A percentile compares a stretch with the other conserved stretches of the same genome.
These are phyloP conservation scores for Chrysanthemum seticuspe DNA, from an alignment of 129 eudicot genomes.

Conservation along the genomic window DNA sequence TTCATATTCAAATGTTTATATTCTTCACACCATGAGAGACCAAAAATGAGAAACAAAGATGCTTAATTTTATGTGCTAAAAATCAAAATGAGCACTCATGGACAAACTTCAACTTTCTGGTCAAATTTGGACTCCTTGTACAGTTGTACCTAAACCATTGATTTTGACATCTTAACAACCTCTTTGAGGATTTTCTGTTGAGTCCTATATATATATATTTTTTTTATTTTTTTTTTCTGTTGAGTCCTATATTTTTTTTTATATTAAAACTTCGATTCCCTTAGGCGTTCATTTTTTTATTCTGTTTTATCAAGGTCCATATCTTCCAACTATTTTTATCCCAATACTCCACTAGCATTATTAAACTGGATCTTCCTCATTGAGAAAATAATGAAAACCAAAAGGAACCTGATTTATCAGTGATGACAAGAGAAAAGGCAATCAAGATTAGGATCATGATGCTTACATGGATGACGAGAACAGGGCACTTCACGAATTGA, in stretches of 20 bases:
- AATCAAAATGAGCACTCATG: neutral
- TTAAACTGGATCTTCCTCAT: neutral
- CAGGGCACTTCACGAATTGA: slow-evolving; percentile 61
- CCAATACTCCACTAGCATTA: neutral
- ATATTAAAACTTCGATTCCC: neutral
- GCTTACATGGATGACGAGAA: slow-evolving; percentile 75
- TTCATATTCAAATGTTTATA: neutral
- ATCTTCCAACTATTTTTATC: neutral
- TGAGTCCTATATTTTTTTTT: too few species aligned
- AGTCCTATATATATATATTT: too few species aligned
- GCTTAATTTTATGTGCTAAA: neutral
- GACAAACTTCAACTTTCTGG: slow-evolving; percentile 16
- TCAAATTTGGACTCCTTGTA: slow-evolving; percentile 13
- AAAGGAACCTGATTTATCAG: too few species aligned
- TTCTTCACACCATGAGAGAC: neutral
- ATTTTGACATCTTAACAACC: slow-evolving; percentile 26
- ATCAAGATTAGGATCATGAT: slow-evolving; percentile 3
- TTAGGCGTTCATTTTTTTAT: neutral
- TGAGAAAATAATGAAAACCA: neutral
- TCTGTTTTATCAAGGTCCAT: neutral
- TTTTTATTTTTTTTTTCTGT: too few species aligned
- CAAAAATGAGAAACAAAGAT: neutral
- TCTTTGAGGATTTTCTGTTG: neutral
- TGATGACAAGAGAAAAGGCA: neutral
- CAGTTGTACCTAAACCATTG: slow-evolving; percentile 16